Conservation (phyloP, 495 filamentous ascomycete species). For the Aspergillus coremiiformis region DNA sequence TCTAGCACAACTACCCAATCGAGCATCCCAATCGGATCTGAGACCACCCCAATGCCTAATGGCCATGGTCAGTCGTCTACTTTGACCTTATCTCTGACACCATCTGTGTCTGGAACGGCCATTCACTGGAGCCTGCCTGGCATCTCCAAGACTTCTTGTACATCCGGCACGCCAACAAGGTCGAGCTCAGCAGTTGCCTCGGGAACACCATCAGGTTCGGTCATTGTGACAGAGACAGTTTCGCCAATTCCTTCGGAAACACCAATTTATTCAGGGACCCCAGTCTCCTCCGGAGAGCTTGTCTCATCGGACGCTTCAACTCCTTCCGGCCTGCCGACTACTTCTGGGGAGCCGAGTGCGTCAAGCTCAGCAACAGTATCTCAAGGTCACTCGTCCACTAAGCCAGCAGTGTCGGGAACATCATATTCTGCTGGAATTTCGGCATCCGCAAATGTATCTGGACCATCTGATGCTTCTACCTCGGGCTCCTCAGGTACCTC, state of each 20-base stretch:
- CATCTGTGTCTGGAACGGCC: background rate
- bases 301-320: too few relatives aligned
- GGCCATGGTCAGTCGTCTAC: too few relatives aligned
- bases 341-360: background rate
- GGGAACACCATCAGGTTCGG: background rate
- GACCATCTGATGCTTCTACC: background rate
- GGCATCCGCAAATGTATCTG: background rate
- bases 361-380: background rate
- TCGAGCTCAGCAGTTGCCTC: background rate
- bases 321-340: conserved; percentile 5
- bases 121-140: background rate
- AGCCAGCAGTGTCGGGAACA: background rate
- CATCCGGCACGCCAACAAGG: background rate
- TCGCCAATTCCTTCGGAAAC: background rate
- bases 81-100: background rate
- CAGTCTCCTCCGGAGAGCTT: background rate
- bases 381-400: background rate
- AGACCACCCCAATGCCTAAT: too few relatives aligned
- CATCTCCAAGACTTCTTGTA: background rate
- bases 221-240: background rate
- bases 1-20: too few relatives aligned
- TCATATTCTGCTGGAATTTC: background rate
- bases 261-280: background rate
- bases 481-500: conserved; percentile 1
- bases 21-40: too few relatives aligned